Evolutionary conservation across 2,329 filamentous ascomycete species (phyloP).

Genomic region (Fusarium sp.): DNA sequence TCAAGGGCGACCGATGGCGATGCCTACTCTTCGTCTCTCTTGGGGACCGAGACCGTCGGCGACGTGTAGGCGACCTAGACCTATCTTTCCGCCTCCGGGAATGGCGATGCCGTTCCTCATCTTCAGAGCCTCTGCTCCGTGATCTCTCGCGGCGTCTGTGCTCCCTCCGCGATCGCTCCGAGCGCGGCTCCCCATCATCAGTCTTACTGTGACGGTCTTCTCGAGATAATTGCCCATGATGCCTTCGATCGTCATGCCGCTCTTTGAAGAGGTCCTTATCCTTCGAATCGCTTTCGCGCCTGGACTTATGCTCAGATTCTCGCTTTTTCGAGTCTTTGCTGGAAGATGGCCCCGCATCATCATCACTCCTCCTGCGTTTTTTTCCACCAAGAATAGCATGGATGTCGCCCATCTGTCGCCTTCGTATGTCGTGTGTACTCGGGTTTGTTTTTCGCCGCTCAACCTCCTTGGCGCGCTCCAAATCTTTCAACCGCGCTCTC

Average conservation of each 20-base stretch:
- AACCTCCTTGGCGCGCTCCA: slow-evolving; percentile 63
- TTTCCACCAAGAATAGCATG: slow-evolving; percentile 66
- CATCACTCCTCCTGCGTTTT: slow-evolving; percentile 48
- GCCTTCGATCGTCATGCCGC: slow-evolving; percentile 31
- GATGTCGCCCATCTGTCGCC: slow-evolving; percentile 70
- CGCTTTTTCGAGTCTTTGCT: slow-evolving; percentile 28
- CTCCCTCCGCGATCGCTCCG: slow-evolving; percentile 27
- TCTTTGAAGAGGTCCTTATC: slow-evolving; percentile 38
- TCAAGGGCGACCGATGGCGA: slow-evolving; percentile 48
- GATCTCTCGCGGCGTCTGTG: slow-evolving; percentile 35
- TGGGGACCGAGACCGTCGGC: slow-evolving; percentile 49
- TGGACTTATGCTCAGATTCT: slow-evolving; percentile 10
- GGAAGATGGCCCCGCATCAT: slow-evolving; percentile 32
- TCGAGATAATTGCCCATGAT: slow-evolving; percentile 43
- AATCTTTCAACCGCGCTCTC: slow-evolving; percentile 72
- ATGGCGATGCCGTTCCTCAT: slow-evolving; percentile 25
- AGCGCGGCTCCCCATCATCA: slow-evolving; percentile 24
- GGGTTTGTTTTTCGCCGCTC: slow-evolving; percentile 59
- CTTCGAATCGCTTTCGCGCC: slow-evolving; percentile 10
- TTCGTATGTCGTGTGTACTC: slow-evolving; percentile 63
- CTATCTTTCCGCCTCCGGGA: slow-evolving; percentile 37
- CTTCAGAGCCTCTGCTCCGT: slow-evolving; percentile 22
- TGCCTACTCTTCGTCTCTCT: slow-evolving; percentile 46
- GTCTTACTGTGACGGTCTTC: slow-evolving; percentile 32
- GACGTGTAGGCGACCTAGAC: slow-evolving; percentile 44